A percentile compares a stretch with the other conserved stretches of the same genome.
Evolutionary conservation across 73 alveolate genomes (phyloP).

Genomic region (Tetrahymena malaccensis): DNA sequence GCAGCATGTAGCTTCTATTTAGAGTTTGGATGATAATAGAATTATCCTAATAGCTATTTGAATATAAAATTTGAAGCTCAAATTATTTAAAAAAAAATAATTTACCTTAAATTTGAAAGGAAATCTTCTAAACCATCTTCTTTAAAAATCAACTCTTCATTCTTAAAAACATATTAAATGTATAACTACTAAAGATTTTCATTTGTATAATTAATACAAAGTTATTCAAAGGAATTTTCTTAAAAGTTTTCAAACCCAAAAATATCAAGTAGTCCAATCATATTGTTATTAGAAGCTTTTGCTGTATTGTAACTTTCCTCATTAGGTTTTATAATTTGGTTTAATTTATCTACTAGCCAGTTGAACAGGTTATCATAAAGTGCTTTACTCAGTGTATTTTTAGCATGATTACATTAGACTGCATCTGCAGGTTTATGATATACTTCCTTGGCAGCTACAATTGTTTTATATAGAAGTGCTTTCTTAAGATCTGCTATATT

Average conservation of each 20-base stretch:
- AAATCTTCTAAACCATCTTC: conserved; percentile 34
- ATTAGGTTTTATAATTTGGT: conserved; percentile 68
- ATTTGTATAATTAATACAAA: conserved; percentile 86
- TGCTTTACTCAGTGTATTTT: conserved; percentile 83
- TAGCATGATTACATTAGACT: conserved; percentile 58
- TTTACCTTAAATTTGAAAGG: background rate
- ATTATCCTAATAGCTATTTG: conserved; percentile 45
- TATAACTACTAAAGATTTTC: conserved; percentile 85
- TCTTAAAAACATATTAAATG: conserved; percentile 82
- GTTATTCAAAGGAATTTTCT: conserved; percentile 84
- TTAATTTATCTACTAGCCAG: conserved; percentile 84
- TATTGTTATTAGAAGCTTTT: background rate
- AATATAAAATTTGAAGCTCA: too few species aligned
- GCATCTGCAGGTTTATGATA: conserved; percentile 48
- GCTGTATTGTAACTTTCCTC: background rate
- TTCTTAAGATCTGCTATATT: conserved; percentile 36
- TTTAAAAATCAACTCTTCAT: conserved; percentile 46
- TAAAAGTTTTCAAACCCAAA: conserved; percentile 88
- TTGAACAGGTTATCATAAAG: conserved; percentile 66
- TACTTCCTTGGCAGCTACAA: background rate
- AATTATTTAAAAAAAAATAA: too few species aligned
- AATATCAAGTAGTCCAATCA: conserved; percentile 76
- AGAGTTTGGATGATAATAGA: conserved; percentile 33
- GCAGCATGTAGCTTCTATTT: conserved; percentile 39
- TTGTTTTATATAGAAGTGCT: conserved; percentile 62